Evolutionary conservation across 2,329 filamentous ascomycete species (phyloP), one percentile per base, ranked within the genome.

Genomic region (Colletotrichum salicis): DNA sequence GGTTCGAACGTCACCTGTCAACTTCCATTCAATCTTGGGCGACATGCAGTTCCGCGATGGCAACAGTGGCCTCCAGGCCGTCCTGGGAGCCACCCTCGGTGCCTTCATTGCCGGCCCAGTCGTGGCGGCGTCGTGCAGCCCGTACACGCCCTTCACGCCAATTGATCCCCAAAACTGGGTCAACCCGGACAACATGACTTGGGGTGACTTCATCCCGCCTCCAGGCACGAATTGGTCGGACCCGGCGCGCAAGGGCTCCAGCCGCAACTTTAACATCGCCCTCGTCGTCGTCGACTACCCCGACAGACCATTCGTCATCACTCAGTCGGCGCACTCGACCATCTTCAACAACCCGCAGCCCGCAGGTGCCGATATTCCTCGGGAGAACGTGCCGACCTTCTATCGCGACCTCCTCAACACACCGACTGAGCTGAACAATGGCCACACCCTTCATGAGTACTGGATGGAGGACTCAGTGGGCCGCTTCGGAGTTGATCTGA

Each of bases 381-480:
- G 86, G 37, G 81, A 84, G 12, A 81, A 86, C 48, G 86, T 88
- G 1, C 85, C 86, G 0, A 78, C 79, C 2, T 88, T 85, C 74
- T 88, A 88, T 75, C 82, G 81, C 35, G 85, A 88, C 70, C 78
- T 88, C 4, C 80, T 88, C 60, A 89, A 88, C 72, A 84, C 78
- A 61, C 86, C 86, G 0, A 82, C 79, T 51, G 84, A 86, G 4
- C 76, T 88, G 35, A 88, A 88, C 68, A 79, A 79, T n/a, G 82
- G 82, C 4, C 86, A 87, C 71, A 88, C 87, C 2, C 78, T 89
- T 2, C 86, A 89, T 70, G 86, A 88, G 76, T 88, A 89, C 75
- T 88, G 87, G 86, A 88, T 88, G 86, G 86, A 86, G 64, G 86
- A 88, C 76, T 87, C 85, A 1, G 84, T 82, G 13, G 86, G 87